Evolutionary conservation across 2,329 filamentous ascomycete genomes (phyloP).

Genomic region (Talaromyces sp.): DNA sequence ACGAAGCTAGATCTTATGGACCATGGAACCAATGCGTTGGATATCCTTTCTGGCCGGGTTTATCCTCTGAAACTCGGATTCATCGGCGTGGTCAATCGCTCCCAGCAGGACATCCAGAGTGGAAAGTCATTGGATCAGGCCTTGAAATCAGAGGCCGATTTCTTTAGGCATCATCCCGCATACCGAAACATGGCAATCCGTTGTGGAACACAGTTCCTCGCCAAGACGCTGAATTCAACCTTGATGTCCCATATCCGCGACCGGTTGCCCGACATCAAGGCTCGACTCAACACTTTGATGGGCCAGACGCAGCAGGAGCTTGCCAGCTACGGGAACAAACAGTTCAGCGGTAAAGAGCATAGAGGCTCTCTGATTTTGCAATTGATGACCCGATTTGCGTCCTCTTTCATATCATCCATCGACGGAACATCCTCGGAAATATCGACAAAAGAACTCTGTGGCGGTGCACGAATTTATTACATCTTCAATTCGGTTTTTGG

Average conservation of each 20-base stretch:
- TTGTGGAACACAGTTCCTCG: slow-evolving; percentile 90
- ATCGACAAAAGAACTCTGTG: slow-evolving; percentile 94
- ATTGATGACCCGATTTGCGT: slow-evolving; percentile 96
- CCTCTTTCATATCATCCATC: slow-evolving; percentile 96
- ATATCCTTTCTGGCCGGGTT: slow-evolving; percentile 94
- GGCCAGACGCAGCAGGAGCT: slow-evolving; percentile 99
- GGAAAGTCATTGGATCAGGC: slow-evolving; percentile 94
- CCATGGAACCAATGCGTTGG: slow-evolving; percentile 93
- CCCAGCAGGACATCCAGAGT: slow-evolving; percentile 94
- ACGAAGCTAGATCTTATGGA: slow-evolving; percentile 99
- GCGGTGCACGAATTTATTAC: slow-evolving; percentile 93
- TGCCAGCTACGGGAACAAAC: slow-evolving; percentile 94
- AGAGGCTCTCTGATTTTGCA: slow-evolving; percentile 90
- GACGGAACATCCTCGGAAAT: slow-evolving; percentile 98
- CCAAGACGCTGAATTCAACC: slow-evolving; percentile 90
- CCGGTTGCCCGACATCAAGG: slow-evolving; percentile 94
- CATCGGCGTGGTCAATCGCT: slow-evolving; percentile 95
- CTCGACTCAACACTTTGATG: slow-evolving; percentile 94
- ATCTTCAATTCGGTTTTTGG: slow-evolving; percentile 99
- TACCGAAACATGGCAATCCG: slow-evolving; percentile 92
- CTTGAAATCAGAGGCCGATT: slow-evolving; percentile 81
- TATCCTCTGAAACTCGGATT: slow-evolving; percentile 97
- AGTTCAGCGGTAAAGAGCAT: slow-evolving; percentile 96
- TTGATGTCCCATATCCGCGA: slow-evolving; percentile 96
- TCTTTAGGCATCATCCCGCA: slow-evolving; percentile 94